phyloP scores from a whole-genome alignment of 1,284 basidiomycete genomes.

The Rhodotorula sp. region DNA sequence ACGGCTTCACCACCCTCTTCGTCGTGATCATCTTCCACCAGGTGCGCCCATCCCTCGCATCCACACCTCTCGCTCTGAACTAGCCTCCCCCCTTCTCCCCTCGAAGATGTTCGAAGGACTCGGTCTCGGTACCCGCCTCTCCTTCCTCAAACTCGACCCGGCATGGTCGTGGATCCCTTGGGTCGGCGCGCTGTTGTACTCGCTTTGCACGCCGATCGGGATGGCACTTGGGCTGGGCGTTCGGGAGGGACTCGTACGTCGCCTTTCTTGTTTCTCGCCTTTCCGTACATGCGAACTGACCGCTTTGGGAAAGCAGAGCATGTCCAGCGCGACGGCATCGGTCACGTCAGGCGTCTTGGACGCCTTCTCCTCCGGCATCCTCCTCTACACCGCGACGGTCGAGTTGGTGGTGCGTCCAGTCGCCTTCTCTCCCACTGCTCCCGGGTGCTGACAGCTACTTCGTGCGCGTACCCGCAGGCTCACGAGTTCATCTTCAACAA shows the following conservation, averaged over 20 bases:
- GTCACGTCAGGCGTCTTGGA: conserved; percentile 83
- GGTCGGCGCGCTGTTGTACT: conserved; percentile 65
- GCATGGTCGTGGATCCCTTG: conserved; percentile 63
- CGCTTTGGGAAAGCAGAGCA: too few relatives aligned
- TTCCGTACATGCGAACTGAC: too few relatives aligned
- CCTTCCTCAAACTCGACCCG: conserved; percentile 65
- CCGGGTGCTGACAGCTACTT: too few relatives aligned
- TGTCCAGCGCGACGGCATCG: conserved; percentile 61
- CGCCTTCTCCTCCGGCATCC: conserved; percentile 72
- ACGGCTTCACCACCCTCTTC: conserved; percentile 78
- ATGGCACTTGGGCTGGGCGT: conserved; percentile 82
- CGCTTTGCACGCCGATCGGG: conserved; percentile 77
- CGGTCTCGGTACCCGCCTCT: conserved; percentile 74
- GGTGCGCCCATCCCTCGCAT: conserved; percentile 30
- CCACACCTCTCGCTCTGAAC: conserved; percentile 12
- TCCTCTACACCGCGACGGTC: conserved; percentile 13
- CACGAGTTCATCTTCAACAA: conserved; percentile 61
- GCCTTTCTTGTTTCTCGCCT: conserved; percentile 36
- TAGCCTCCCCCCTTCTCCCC: conserved; percentile 22
- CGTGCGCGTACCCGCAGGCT: background rate
- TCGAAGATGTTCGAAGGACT: conserved; percentile 73
- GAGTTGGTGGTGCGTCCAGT: conserved; percentile 71
- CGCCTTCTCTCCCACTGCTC: too few relatives aligned
- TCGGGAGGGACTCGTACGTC: conserved; percentile 47
- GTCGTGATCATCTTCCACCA: conserved; percentile 66